Conservation (phyloP, 805 yeast species). For the Yarrowia sp. region DNA sequence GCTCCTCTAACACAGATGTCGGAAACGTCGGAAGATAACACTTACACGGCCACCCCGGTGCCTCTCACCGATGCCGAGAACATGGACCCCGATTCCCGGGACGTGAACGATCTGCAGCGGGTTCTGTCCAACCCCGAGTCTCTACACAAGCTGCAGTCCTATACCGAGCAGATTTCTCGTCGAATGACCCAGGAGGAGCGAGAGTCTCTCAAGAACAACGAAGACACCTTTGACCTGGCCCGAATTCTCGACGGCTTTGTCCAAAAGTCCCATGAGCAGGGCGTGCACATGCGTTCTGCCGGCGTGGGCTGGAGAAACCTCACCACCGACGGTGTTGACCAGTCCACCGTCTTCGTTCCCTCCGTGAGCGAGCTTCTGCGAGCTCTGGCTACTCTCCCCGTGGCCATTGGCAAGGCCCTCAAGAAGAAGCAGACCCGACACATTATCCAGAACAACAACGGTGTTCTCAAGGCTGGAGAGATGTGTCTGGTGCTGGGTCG, state of each 20-base stretch:
- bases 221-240: conserved; percentile 57
- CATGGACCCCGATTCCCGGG: conserved; percentile 35
- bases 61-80: conserved; percentile 33
- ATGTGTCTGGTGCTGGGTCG: conserved; percentile 72
- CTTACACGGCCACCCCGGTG: conserved; percentile 36
- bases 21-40: conserved; percentile 29
- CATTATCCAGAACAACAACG: conserved; percentile 46
- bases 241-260: conserved; percentile 48
- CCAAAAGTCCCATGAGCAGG: conserved; percentile 46
- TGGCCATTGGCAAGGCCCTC: conserved; percentile 39
- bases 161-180: conserved; percentile 59
- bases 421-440: conserved; percentile 42
- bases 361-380: conserved; percentile 56
- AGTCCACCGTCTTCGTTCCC: conserved; percentile 54
- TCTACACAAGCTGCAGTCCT: conserved; percentile 55
- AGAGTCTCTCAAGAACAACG: conserved; percentile 55
- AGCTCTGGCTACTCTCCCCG: conserved; percentile 42
- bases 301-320: conserved; percentile 53
- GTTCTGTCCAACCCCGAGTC: conserved; percentile 49
- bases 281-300: conserved; percentile 50
- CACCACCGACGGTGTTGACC: conserved; percentile 57
- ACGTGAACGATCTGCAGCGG: conserved; percentile 43
- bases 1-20: conserved; percentile 36
- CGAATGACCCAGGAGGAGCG: conserved; percentile 55
- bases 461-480: conserved; percentile 59